Percentiles rank a stretch among this genome's conserved stretches.
phyloP scores from a whole-genome alignment of 2,329 filamentous ascomycete genomes.

The Capronia epimyces region DNA sequence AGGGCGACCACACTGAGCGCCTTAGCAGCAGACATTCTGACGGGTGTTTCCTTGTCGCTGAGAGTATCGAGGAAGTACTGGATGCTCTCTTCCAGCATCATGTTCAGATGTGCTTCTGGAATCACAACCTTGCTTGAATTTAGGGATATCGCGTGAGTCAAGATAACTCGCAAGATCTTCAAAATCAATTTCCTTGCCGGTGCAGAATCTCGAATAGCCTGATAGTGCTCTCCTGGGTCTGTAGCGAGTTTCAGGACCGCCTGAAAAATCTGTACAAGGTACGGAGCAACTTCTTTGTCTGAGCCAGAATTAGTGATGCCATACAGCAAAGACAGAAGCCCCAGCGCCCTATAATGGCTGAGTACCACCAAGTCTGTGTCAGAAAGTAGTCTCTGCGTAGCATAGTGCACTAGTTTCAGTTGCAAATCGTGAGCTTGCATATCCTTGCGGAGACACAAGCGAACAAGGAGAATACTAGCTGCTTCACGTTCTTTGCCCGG shows the following conservation, averaged over 20 bases:
- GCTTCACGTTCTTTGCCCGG: constrained; percentile 86
- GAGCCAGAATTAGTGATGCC: constrained; percentile 67
- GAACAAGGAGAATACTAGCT: constrained; percentile 74
- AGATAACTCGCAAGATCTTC: constrained; percentile 74
- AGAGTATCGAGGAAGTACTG: constrained; percentile 73
- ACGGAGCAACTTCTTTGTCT: constrained; percentile 65
- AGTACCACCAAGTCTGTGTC: constrained; percentile 35
- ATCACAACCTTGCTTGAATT: constrained; percentile 39
- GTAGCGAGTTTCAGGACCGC: constrained; percentile 57
- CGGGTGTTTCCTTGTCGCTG: constrained; percentile 82
- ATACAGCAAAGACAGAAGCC: constrained; percentile 71
- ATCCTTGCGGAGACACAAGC: constrained; percentile 75
- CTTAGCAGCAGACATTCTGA: constrained; percentile 86
- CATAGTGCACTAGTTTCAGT: constrained; percentile 63
- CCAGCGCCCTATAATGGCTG: constrained; percentile 70
- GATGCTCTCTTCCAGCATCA: constrained; percentile 72
- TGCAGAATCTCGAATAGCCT: constrained; percentile 62
- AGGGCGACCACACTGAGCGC: constrained; percentile 80
- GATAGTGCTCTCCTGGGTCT: constrained; percentile 46
- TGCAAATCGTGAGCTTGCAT: constrained; percentile 76
- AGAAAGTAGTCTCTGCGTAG: constrained; percentile 56
- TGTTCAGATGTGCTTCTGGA: constrained; percentile 31
- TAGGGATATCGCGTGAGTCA: constrained; percentile 58
- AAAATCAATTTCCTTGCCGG: constrained; percentile 75
- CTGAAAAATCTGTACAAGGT: constrained; percentile 62